phyloP scores from a whole-genome alignment of 148 eudicot species.

The Chenopodium suecicum region DNA sequence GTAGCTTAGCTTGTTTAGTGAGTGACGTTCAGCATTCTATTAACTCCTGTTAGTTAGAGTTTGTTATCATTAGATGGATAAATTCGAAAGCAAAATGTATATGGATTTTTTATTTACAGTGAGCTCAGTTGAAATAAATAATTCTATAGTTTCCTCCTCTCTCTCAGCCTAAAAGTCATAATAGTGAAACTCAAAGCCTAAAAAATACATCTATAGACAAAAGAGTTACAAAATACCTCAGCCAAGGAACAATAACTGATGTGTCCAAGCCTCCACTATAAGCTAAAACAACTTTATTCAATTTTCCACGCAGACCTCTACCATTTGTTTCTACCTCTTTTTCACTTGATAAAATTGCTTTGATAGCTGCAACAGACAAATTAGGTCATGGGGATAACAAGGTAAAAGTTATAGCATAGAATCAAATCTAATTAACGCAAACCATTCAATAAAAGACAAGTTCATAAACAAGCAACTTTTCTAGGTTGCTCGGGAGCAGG shows the following conservation, averaged over 20 bases:
- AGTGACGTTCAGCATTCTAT: not conserved
- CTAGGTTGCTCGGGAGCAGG: not conserved
- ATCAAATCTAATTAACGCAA: not conserved
- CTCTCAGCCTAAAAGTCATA: not conserved
- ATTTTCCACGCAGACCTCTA: constrained; percentile 60
- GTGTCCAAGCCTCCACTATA: constrained; percentile 98
- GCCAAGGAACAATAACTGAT: constrained; percentile 98
- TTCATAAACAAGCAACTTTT: not conserved
- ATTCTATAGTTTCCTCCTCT: not conserved
- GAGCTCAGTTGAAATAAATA: not conserved
- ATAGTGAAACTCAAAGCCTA: not conserved
- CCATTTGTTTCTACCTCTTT: constrained; percentile 43
- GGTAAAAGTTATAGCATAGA: not conserved
- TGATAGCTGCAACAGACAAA: constrained; percentile 40
- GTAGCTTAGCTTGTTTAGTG: not conserved
- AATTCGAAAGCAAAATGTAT: not conserved
- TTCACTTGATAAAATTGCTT: constrained; percentile 57
- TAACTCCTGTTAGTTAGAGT: not conserved
- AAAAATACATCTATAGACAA: not conserved
- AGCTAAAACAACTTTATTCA: constrained; percentile 93
- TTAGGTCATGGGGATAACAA: constrained; percentile 6
- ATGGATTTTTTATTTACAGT: not conserved
- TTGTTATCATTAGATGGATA: not conserved
- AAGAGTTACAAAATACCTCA: constrained; percentile 49
- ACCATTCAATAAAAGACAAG: not conserved